Base-by-base conservation (phyloP, 805 yeast genomes). In the Kodamaea jinghongensis region DNA sequence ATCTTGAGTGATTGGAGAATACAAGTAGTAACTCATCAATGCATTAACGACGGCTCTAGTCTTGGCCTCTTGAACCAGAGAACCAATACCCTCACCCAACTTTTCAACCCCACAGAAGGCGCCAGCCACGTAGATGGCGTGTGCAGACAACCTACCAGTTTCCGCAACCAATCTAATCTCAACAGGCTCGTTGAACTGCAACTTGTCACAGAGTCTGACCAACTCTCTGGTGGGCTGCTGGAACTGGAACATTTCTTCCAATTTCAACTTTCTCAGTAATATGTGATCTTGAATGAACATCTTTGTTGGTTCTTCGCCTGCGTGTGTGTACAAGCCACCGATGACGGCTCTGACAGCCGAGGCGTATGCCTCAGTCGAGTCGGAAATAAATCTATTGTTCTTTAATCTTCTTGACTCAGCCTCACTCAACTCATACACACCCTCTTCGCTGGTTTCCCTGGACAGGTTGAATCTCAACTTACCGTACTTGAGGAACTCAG, bases 81-180 rank as follows among this genome's bases (percentile, higher is more conserved):
- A 72, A 27, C 98, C 99, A 56, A 85, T 88, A 30, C 96, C 96
- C 63, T 93, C 97, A 37, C 97, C 96, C 40, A 93, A 71, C 63
- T 87, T 81, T 47, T 79, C 79, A 10, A 73, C 71, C 26, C 96
- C 98, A 42, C 85, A 73, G 61, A 89, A 93, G 1, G 87, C 93
- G 36, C 96, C 98, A 25, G 91, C 95, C 10, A 91, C 84, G 51
- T 78, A 93, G 28, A 89, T 83, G 16, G 99, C 95, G 34, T 85
- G 79, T 43, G 78, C 75, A 2, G 96, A 79, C 53, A 73, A 70
- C 63, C 99, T 78, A 61, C 99, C 99, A 20, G 96, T 85, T 65
- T 93, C 99, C 25, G 96, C 90, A 41, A 93, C 68, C 43, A 93
- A 73, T 57, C 95, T 80, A 16, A 67, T 55, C 34, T 89, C 81